Evolutionary conservation across 1,139 yeast genomes (phyloP), one percentile per base, ranked within the genome.

Genomic region (Sugiyamaella paludigena): DNA sequence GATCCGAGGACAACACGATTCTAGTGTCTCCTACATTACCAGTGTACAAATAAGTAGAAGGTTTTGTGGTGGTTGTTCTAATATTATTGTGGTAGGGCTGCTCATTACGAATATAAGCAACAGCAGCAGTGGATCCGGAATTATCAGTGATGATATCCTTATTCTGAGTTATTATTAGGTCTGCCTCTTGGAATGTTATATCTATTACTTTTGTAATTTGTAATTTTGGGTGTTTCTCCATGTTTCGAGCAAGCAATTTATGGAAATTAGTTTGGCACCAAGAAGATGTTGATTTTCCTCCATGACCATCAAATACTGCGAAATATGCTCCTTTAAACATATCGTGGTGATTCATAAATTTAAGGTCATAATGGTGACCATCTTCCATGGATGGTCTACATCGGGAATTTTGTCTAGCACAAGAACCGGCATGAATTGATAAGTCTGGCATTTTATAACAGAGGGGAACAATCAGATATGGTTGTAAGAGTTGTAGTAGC

Each of bases 221-320:
- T 27, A 38, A 28, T 2, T 29, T 19, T 11, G 43, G 36, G 28
- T 40, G 36, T 32, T 43, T 39, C 2, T 33, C 19, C 8, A 56
- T 40, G 13, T 49, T 48, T 12, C 41, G 35, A 9, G 48, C 51
- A 4, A 54, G 52, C 36, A 57, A 62, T 26, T 75, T 69, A 63
- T 86, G 95, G 49, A 88, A 68, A 62, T 86, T 81, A 49, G 85
- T 81, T 0, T 95, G 95, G 69, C 95, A 86, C 95, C 95, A 86
- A 59, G 87, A 76, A 1, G 96, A 92, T 2, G 91, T 81, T 57
- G 80, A 84, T 53, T 81, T 80, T 4, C 96, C 96, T 6, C 95
- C 95, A 68, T 88, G 96, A 4, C 96, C 96, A 66, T 88, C 96
- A 66, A 86, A 88, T 2, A 88, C 79, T 12, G 91, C 96, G 72